Evolutionary conservation across 139 green algal genomes (phyloP).

Genomic region (Micractinium sp.): DNA sequence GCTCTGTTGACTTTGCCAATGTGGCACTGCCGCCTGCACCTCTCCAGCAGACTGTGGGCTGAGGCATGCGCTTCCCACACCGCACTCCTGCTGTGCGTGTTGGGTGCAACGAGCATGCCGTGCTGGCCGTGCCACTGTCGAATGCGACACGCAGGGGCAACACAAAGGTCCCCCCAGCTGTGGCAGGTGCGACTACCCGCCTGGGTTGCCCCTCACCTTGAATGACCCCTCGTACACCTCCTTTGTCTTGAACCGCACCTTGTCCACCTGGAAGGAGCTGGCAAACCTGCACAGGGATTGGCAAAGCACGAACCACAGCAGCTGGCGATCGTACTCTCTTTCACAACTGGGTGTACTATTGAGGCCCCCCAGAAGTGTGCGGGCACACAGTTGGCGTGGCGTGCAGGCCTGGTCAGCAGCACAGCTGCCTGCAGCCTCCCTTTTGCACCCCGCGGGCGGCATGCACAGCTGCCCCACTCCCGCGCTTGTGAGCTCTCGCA

Average conservation of each 20-base stretch:
- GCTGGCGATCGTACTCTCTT: too few species aligned
- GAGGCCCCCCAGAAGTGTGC: too few species aligned
- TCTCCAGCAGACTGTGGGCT: neutral
- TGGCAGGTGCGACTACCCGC: too few species aligned
- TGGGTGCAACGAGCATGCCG: neutral
- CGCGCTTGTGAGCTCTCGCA: neutral
- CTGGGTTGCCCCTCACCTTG: neutral
- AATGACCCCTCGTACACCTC: neutral
- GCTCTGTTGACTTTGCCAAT: too few species aligned
- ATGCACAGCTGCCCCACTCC: neutral
- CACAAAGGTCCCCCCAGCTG: too few species aligned
- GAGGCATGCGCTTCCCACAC: neutral
- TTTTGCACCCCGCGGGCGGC: too few species aligned
- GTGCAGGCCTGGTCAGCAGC: too few species aligned
- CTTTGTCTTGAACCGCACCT: neutral
- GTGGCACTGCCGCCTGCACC: neutral
- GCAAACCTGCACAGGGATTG: too few species aligned
- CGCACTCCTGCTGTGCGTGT: too few species aligned
- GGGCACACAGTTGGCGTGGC: too few species aligned
- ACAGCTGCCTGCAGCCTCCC: neutral
- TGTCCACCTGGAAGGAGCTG: neutral
- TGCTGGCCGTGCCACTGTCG: neutral
- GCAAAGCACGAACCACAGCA: too few species aligned
- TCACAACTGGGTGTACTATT: too few species aligned
- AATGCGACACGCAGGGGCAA: neutral